Evolutionary conservation across 768 basidiomycete species (phyloP), one percentile per base, ranked within the genome.

Genomic region (Cystobasidiopsis lactophilus): DNA sequence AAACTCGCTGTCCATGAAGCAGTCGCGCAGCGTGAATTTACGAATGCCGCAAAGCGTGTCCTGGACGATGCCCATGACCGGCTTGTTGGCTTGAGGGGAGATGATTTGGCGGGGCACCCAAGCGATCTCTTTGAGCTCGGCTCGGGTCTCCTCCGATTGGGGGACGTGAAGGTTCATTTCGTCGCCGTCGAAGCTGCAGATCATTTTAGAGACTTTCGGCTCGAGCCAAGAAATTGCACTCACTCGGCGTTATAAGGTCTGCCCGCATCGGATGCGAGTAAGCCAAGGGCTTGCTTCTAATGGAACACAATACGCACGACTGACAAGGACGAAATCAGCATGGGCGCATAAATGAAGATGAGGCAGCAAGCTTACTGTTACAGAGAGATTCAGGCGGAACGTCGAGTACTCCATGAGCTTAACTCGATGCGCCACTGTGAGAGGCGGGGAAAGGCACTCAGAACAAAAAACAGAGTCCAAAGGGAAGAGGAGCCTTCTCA

Each of bases 131-230:
- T 81, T 83, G n/a, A 96, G 73, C 66, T 98, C 93, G 0, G 93
- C 91, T 51, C 93, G 77, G 31, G 93, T 96, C 67, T 98, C 93
- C 68, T 96, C 93, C 53, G 84, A 88, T 65, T 98, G 93, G 24
- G 93, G 93, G 37, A 98, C 79, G 66, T 96, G 93, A 82, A 96
- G 84, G 70, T 98, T 96, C 93, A 96, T 98, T 67, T 98, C 93
- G 63, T 96, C 93, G 60, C 93, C 93, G 64, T 96, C 93, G 69
- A 96, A 98, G 70, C 59, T 60, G 54, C 19, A 38, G n/a, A n/a
- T n/a, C n/a, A n/a, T n/a, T n/a, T n/a, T n/a, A n/a, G n/a, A n/a
- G 30, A 18, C 16, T 10, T 27, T 18, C 24, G 27, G 31, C 14
- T 29, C 43, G 14, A 19, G 24, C 27, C 44, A 13, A 51, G 31